phyloP scores from a whole-genome alignment of 345 rosid genomes.

The Acer negundo region DNA sequence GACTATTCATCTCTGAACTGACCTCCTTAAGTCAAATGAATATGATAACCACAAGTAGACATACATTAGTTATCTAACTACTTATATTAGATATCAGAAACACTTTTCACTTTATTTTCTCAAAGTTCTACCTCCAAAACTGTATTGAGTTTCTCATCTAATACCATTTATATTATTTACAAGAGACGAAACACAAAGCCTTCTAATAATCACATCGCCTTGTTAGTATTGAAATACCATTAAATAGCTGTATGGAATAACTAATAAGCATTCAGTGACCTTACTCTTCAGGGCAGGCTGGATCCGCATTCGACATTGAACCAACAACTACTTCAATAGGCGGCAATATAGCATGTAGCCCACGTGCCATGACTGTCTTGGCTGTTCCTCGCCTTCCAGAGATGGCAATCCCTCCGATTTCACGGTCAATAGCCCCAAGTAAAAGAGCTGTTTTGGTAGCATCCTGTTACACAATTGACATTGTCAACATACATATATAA shows the following conservation, averaged over 20 bases:
- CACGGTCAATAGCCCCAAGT: constrained; percentile 95
- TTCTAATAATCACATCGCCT: neutral
- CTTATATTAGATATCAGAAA: neutral
- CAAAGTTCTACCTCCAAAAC: neutral
- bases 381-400: constrained; percentile 94
- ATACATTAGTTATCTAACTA: neutral
- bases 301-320: constrained; percentile 86
- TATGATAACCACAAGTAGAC: neutral
- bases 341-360: constrained; percentile 83
- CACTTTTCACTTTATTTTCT: neutral
- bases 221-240: neutral
- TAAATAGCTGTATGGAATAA: neutral
- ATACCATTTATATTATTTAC: neutral
- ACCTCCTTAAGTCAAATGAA: neutral
- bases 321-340: constrained; percentile 91
- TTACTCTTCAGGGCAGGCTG: constrained; percentile 81
- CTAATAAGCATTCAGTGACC: constrained; percentile 16
- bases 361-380: constrained; percentile 95
- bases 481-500: neutral
- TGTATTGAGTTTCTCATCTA: neutral
- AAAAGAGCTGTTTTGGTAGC: constrained; percentile 92
- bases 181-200: neutral
- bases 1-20: neutral
- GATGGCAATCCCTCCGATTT: constrained; percentile 89
- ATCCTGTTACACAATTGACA: constrained; percentile 48